Evolutionary conservation across 148 eudicot species (phyloP).

Genomic region (Fagopyrum homotropicum): DNA sequence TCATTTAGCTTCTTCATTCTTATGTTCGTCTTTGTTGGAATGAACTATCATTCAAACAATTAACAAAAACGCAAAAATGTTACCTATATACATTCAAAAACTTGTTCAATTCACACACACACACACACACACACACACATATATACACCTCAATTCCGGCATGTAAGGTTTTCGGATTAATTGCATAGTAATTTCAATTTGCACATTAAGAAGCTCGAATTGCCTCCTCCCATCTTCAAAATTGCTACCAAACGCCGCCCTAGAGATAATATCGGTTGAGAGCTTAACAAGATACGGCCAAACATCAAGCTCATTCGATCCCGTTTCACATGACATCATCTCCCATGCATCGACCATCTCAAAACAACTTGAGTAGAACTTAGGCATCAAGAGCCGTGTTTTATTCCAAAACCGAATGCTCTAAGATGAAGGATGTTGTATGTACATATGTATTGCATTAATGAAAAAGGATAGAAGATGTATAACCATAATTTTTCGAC

Average conservation of each 20-base stretch:
- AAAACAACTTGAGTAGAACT: not conserved
- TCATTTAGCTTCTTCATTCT: no score
- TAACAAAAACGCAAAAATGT: no score
- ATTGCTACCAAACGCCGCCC: slow-evolving; percentile 31
- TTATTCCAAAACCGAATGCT: no score
- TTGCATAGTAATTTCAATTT: slow-evolving; percentile 1
- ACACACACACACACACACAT: no score
- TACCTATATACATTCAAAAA: no score
- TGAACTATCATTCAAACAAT: no score
- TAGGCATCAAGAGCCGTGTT: not conserved
- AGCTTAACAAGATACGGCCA: slow-evolving; percentile 24
- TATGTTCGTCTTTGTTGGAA: no score
- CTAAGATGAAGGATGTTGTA: no score
- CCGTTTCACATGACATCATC: slow-evolving; percentile 12
- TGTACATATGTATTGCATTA: no score
- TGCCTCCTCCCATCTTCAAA: slow-evolving; percentile 25
- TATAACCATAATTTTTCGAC: not conserved
- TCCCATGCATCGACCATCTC: slow-evolving; percentile 18
- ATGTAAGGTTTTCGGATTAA: slow-evolving; percentile 17
- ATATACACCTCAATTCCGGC: slow-evolving; percentile 27
- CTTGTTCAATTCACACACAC: no score
- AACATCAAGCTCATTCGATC: slow-evolving; percentile 25
- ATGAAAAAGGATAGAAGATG: not conserved
- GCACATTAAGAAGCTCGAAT: slow-evolving; percentile 22
- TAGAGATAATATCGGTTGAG: slow-evolving; percentile 25